Evolutionary conservation across 2,329 filamentous ascomycete species (phyloP).

Genomic region (Aspergillus brunneoviolaceus): DNA sequence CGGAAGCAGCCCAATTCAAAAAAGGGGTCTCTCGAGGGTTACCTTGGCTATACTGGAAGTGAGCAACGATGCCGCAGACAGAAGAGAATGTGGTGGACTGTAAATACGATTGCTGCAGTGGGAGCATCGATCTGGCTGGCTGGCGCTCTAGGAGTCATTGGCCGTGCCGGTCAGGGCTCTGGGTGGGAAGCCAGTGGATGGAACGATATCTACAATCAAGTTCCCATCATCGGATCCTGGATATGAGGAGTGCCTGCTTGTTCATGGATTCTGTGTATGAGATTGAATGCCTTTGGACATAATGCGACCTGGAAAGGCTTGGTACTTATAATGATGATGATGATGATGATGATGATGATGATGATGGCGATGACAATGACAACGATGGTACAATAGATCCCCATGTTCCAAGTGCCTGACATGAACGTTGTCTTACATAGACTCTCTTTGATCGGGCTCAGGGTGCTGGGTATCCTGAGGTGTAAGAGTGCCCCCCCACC

Average conservation of each 20-base stretch:
- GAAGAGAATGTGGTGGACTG: constrained; percentile 66
- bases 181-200: constrained; percentile 83
- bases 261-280: neutral
- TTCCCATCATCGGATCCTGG: constrained; percentile 58
- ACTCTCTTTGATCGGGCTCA: neutral
- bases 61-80: constrained; percentile 52
- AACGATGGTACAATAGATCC: neutral
- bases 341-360: neutral
- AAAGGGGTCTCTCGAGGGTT: constrained; percentile 31
- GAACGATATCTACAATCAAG: constrained; percentile 67
- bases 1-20: constrained; percentile 30
- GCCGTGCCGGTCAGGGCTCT: constrained; percentile 63
- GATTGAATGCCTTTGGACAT: neutral
- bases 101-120: constrained; percentile 64
- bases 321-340: neutral
- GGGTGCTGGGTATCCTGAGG: neutral
- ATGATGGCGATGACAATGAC: neutral
- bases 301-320: neutral
- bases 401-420: neutral
- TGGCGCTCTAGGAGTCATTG: constrained; percentile 76
- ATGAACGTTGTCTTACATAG: neutral
- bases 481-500: neutral
- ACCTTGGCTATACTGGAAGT: constrained; percentile 48
- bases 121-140: constrained; percentile 73
- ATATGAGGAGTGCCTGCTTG: constrained; percentile 30